Base-by-base conservation (phyloP, 2,329 filamentous ascomycete genomes). In the Blastomyces parvus region DNA sequence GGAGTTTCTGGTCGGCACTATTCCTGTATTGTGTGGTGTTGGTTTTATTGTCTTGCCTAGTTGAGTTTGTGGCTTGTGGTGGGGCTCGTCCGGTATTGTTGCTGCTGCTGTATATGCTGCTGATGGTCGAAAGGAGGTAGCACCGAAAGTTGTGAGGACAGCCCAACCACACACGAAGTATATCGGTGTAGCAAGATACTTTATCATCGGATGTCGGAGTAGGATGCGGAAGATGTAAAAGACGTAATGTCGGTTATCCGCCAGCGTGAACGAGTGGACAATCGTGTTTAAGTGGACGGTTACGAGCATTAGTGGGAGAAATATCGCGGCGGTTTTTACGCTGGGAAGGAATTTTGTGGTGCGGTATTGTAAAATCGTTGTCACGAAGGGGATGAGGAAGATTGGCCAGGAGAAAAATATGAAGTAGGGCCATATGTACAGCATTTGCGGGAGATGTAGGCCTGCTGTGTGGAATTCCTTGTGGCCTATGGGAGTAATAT, bases 211-310 rank as follows among this genome's bases (percentile, higher is more conserved):
- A 52, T 89, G 84, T 2, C 88, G 83, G 46, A 97, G 87, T 6
- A 88, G 87, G 70, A 91, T 86, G 1, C 91, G 87, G 80, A 99
- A 99, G 65, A 96, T 81, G 77, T 99, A 99, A 76, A 99, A 99
- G 74, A 96, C 88, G 78, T 96, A 99, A 74, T 99, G 94, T 2
- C 94, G 83, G 75, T 99, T 99, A 75, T 99, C 94, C 42, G 94
- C 94, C 0, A 97, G 83, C 0, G 92, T 96, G 73, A 97, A 99
- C 0, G 94, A 93, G 72, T 99, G 94, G 53, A 97, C 84, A 66
- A 96, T 88, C 42, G 94, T 99, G 81, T 97, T 97, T 81, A 84
- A 88, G 66, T 85, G 84, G 30, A 97, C 86, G 2, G 81, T 76
- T 7, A 73, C 69, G 22, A 81, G 69, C 67, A 82, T 83, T 9